These are phyloP conservation scores for Pelagophyceae sp. DNA, from an alignment of 352 stramenopile species.

Conservation along the genomic window DNA sequence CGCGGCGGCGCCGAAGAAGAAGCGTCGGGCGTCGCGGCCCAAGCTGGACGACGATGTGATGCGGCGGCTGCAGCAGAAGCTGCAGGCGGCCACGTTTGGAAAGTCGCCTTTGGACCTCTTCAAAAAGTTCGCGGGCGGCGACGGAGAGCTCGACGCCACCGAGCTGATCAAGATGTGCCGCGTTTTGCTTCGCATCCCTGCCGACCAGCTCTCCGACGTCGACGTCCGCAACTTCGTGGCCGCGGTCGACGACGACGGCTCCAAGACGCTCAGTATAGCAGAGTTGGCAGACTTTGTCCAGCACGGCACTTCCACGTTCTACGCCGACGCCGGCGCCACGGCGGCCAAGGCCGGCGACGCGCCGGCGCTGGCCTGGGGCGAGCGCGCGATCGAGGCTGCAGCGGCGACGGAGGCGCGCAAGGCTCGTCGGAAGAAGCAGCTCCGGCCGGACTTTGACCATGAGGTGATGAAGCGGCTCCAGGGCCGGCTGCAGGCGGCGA, in stretches of 20 bases:
- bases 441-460: not conserved
- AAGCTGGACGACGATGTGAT: not conserved
- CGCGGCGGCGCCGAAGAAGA: not conserved
- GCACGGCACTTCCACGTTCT: not conserved
- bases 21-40: not conserved
- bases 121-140: not conserved
- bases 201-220: not conserved
- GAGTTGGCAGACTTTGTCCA: constrained; percentile 1
- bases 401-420: not conserved
- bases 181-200: not conserved
- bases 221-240: not conserved
- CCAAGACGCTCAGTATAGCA: not conserved
- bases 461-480: not conserved
- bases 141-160: not conserved
- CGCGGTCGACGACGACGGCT: not conserved
- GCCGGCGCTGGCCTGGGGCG: not conserved
- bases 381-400: not conserved
- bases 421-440: not conserved
- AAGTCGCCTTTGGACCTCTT: not conserved
- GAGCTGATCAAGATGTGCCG: not conserved
- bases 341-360: not conserved
- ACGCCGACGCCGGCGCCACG: not conserved
- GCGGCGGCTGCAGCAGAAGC: not conserved
- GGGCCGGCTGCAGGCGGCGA: not conserved
- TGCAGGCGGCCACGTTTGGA: not conserved